Evolutionary conservation across 2,329 filamentous ascomycete species (phyloP).

Genomic region (Trichoderma sp.): DNA sequence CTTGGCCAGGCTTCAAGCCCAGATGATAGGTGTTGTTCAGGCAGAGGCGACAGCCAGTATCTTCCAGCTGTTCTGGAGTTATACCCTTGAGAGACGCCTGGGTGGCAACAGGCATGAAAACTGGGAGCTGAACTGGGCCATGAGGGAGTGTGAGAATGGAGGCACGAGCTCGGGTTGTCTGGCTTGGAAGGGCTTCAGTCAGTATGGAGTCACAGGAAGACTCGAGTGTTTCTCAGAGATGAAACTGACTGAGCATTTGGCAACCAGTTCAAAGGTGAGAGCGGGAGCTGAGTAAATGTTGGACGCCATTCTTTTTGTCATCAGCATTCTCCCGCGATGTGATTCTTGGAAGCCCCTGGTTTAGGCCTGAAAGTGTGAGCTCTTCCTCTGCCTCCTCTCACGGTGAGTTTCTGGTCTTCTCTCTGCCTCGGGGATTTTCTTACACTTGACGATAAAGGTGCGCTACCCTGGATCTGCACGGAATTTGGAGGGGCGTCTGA

Average conservation of each 20-base stretch:
- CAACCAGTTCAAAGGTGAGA: constrained; percentile 75
- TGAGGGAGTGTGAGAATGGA: constrained; percentile 87
- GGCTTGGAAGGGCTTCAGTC: constrained; percentile 32
- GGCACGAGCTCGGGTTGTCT: constrained; percentile 94
- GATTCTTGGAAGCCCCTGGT: not conserved
- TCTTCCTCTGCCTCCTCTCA: constrained; percentile 1
- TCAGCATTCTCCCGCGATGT: constrained; percentile 36
- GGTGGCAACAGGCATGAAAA: constrained; percentile 98
- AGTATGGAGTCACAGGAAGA: not conserved
- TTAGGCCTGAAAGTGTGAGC: not conserved
- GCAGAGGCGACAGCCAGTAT: constrained; percentile 85
- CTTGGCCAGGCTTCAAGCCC: constrained; percentile 90
- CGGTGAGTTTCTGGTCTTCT: constrained; percentile 5
- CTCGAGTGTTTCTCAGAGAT: not conserved
- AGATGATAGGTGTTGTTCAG: constrained; percentile 98
- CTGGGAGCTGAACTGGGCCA: constrained; percentile 83
- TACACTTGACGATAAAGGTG: not conserved
- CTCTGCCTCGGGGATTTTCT: constrained; percentile 2
- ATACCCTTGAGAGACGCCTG: constrained; percentile 94
- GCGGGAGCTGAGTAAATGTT: constrained; percentile 63
- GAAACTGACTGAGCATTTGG: constrained; percentile 42
- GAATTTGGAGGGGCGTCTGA: constrained; percentile 25
- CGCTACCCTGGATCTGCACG: constrained; percentile 17
- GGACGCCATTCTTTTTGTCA: constrained; percentile 51
- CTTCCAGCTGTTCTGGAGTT: constrained; percentile 87